phyloP scores from a whole-genome alignment of 768 basidiomycete species.

The Trametes cinnabarina region DNA sequence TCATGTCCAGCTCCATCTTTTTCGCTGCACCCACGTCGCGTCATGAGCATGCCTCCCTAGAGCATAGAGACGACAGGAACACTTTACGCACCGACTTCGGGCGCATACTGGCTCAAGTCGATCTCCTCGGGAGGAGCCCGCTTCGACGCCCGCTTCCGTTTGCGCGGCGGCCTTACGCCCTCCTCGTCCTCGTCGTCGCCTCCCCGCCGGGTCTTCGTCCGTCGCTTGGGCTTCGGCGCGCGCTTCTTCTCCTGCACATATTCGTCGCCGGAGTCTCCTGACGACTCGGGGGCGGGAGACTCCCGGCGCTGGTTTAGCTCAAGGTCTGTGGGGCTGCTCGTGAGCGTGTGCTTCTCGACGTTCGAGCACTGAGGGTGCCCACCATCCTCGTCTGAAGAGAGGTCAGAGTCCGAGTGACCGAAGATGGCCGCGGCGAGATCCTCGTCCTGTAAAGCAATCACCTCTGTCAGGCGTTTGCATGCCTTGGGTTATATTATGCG shows the following conservation, averaged over 20 bases:
- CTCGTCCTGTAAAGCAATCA: constrained; percentile 34
- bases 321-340: constrained; percentile 32
- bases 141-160: constrained; percentile 53
- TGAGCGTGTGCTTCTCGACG: neutral
- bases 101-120: constrained; percentile 66
- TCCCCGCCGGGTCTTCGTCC: constrained; percentile 22
- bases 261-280: constrained; percentile 50
- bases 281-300: constrained; percentile 33
- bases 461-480: constrained; percentile 21
- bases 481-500: neutral
- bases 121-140: constrained; percentile 49
- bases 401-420: constrained; percentile 77
- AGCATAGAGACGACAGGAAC: neutral
- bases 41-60: neutral
- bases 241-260: constrained; percentile 40
- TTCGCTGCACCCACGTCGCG: constrained; percentile 47
- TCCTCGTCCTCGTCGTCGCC: constrained; percentile 31
- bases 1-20: constrained; percentile 75
- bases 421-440: constrained; percentile 43
- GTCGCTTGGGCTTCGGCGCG: constrained; percentile 23
- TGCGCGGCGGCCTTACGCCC: constrained; percentile 33
- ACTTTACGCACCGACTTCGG: constrained; percentile 64
- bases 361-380: neutral
- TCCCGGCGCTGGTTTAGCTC: constrained; percentile 42
- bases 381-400: constrained; percentile 75